These are phyloP conservation scores for Clitopilus passeckerianus DNA, from an alignment of 768 basidiomycete species.

Conservation along the genomic window DNA sequence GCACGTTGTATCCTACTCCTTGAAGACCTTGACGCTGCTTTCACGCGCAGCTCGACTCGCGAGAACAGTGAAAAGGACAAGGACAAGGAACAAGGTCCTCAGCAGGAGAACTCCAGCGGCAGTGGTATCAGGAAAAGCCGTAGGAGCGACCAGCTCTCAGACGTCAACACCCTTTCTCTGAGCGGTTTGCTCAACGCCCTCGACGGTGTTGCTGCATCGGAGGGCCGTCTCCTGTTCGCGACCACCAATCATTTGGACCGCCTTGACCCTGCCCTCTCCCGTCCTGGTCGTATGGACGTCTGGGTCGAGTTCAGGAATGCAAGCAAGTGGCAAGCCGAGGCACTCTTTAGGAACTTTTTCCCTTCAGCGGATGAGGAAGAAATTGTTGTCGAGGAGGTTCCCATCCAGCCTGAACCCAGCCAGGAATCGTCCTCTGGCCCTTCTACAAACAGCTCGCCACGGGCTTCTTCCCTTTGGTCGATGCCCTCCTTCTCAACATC, in stretches of 20 bases:
- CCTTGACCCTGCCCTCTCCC: constrained; percentile 85
- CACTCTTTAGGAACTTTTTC: constrained; percentile 88
- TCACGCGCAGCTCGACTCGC: constrained; percentile 69
- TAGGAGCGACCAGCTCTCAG: constrained; percentile 55
- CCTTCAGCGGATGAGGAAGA: constrained; percentile 59
- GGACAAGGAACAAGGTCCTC: constrained; percentile 18
- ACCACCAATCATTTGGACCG: constrained; percentile 91
- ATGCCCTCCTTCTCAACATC: constrained; percentile 32
- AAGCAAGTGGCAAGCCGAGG: constrained; percentile 80
- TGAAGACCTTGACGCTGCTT: constrained; percentile 89
- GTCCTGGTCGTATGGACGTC: constrained; percentile 90
- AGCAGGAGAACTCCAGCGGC: constrained; percentile 12
- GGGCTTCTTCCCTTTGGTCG: constrained; percentile 25
- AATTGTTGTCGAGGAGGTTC: constrained; percentile 25
- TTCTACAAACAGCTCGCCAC: constrained; percentile 6
- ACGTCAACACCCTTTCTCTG: constrained; percentile 76
- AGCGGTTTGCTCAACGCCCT: constrained; percentile 82
- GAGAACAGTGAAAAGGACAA: constrained; percentile 25
- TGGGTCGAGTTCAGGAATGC: constrained; percentile 91
- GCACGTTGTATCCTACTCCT: constrained; percentile 82
- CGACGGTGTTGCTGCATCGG: constrained; percentile 83
- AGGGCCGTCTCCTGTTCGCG: constrained; percentile 85
- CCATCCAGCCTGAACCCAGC: constrained; percentile 12
- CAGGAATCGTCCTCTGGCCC: constrained; percentile 8
- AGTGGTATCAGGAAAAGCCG: constrained; percentile 33